A percentile compares a stretch with the other conserved stretches of the same genome.
These are phyloP conservation scores for Cornus florida DNA, from an alignment of 148 eudicot species.

Conservation along the genomic window DNA sequence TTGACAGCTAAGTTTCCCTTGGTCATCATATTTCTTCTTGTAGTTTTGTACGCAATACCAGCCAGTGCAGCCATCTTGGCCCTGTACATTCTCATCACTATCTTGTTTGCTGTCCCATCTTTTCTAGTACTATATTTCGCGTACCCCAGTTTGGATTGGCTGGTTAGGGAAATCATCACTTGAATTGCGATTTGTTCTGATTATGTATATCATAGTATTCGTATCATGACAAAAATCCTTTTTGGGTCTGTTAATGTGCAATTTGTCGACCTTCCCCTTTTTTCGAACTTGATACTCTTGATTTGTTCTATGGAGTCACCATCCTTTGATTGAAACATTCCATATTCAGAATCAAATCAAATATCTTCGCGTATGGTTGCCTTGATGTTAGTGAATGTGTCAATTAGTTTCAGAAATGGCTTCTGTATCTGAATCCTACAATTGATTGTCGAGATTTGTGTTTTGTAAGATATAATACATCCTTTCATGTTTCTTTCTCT, in stretches of 20 bases:
- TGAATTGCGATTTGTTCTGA: constrained; percentile 13
- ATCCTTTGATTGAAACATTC: not conserved
- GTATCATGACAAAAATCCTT: not conserved
- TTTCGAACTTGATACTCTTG: too few relatives aligned
- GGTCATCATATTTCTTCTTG: constrained; percentile 53
- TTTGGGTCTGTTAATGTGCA: too few relatives aligned
- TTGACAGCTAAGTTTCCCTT: constrained; percentile 56
- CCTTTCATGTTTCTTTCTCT: too few relatives aligned
- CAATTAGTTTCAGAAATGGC: too few relatives aligned
- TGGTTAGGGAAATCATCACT: constrained; percentile 55
- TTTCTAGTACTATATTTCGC: constrained; percentile 62
- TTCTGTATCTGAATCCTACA: too few relatives aligned
- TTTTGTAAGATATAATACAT: too few relatives aligned
- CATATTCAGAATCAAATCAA: too few relatives aligned
- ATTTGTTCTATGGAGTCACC: not conserved
- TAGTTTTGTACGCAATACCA: constrained; percentile 61
- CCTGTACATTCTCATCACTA: constrained; percentile 52
- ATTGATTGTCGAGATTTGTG: too few relatives aligned
- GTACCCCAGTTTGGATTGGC: constrained; percentile 66
- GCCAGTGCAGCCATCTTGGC: constrained; percentile 64
- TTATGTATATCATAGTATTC: not conserved
- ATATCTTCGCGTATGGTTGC: too few relatives aligned
- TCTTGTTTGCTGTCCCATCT: constrained; percentile 59
- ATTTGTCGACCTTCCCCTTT: too few relatives aligned
- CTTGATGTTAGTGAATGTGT: too few relatives aligned